These are phyloP conservation scores for Leccinum sublutescens DNA, from an alignment of 768 basidiomycete genomes.

Conservation along the genomic window DNA sequence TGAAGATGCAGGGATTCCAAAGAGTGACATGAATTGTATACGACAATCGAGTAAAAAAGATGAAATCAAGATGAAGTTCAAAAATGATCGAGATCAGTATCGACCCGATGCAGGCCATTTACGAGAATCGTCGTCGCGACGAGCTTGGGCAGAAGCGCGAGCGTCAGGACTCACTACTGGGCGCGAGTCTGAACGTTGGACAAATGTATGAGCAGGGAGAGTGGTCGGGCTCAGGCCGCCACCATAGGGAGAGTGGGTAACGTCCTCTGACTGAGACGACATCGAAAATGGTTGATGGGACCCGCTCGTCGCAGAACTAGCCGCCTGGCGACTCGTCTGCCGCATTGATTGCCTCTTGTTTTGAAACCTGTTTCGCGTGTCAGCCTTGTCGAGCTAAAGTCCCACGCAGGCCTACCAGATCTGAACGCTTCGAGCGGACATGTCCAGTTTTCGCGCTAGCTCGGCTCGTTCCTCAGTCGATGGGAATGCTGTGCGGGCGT, in stretches of 20 bases:
- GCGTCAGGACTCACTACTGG: conserved; percentile 31
- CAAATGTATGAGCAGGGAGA: conserved; percentile 36
- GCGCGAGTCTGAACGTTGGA: conserved; percentile 43
- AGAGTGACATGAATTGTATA: conserved; percentile 35
- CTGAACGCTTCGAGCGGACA: conserved; percentile 83
- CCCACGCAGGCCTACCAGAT: conserved; percentile 59
- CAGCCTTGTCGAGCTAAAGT: conserved; percentile 18
- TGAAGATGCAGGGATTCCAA: conserved; percentile 33
- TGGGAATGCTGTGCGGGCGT: conserved; percentile 79
- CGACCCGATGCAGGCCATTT: conserved; percentile 47
- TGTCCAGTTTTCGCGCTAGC: conserved; percentile 73
- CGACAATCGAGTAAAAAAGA: conserved; percentile 32
- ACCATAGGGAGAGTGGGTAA: conserved; percentile 35
- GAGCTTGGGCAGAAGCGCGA: conserved; percentile 33
- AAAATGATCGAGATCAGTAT: conserved; percentile 40
- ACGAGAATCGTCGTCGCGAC: conserved; percentile 47
- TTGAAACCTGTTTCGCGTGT: conserved; percentile 64
- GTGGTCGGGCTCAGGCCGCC: conserved; percentile 32
- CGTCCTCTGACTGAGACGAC: conserved; percentile 34
- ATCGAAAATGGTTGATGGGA: conserved; percentile 52
- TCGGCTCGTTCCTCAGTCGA: conserved; percentile 83
- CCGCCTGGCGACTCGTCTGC: conserved; percentile 66
- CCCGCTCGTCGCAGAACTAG: conserved; percentile 42
- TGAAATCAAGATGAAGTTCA: conserved; percentile 33
- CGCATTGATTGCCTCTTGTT: conserved; percentile 84